These are phyloP conservation scores for Colletotrichum graminicola DNA, from an alignment of 2,329 filamentous ascomycete genomes.

Conservation along the genomic window DNA sequence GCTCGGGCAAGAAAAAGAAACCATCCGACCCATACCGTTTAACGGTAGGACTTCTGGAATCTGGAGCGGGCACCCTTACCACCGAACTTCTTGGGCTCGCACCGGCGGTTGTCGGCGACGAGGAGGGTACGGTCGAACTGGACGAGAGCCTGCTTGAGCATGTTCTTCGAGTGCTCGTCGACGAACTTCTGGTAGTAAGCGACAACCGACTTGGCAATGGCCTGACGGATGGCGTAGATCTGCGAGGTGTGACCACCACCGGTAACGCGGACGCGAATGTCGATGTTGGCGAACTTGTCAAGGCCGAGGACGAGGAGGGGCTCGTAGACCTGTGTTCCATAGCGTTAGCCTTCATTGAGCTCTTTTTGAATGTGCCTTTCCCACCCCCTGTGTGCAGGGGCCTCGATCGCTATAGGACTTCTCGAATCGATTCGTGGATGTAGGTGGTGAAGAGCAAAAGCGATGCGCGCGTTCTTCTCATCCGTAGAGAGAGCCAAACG, in stretches of 20 bases:
- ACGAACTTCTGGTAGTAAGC: constrained; percentile 99
- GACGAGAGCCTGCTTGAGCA: constrained; percentile 96
- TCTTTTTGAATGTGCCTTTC: neutral
- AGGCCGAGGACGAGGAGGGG: constrained; percentile 95
- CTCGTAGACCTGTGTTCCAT: constrained; percentile 84
- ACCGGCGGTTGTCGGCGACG: constrained; percentile 98
- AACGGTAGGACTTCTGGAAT: constrained; percentile 99
- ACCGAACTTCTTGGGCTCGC: constrained; percentile 98
- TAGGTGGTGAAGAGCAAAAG: constrained; percentile 8
- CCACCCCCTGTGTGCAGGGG: neutral
- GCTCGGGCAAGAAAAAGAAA: constrained; percentile 27
- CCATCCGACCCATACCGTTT: constrained; percentile 58
- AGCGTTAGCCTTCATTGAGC: constrained; percentile 23
- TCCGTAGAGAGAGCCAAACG: constrained; percentile 1
- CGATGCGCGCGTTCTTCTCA: neutral
- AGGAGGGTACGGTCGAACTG: constrained; percentile 97
- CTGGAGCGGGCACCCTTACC: constrained; percentile 94
- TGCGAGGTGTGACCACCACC: constrained; percentile 98
- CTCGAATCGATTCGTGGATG: neutral
- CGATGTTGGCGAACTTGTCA: constrained; percentile 96
- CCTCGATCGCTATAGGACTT: neutral
- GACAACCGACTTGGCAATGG: constrained; percentile 96
- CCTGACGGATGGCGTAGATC: constrained; percentile 98
- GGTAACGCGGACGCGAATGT: constrained; percentile 95
- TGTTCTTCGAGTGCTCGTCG: constrained; percentile 99